Percentiles rank a stretch among this genome's conserved stretches.
Conservation (phyloP, 208 protist species). For the Strigomonas galati region DNA sequence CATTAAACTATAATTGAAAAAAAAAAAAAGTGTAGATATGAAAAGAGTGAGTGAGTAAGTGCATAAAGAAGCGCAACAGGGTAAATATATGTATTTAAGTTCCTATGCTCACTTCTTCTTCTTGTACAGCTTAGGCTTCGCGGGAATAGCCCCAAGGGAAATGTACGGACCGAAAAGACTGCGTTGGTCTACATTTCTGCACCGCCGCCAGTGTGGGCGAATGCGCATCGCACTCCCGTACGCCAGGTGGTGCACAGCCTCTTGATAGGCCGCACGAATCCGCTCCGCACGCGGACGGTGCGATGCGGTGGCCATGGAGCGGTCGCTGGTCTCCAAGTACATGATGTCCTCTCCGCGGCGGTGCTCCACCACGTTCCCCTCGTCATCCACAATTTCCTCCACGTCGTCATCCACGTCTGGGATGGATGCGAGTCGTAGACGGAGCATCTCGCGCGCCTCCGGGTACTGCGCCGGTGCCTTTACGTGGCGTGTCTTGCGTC, state of each 20-base stretch:
- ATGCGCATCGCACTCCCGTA: background rate
- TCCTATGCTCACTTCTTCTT: background rate
- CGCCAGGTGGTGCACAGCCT: background rate
- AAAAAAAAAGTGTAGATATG: slow-evolving; percentile 1
- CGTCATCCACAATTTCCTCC: background rate
- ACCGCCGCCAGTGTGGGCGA: background rate
- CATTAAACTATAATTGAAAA: background rate
- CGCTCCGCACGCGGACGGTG: background rate
- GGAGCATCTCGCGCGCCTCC: background rate
- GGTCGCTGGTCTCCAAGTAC: background rate
- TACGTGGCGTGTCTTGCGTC: slow-evolving; percentile 23
- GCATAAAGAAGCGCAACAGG: background rate
- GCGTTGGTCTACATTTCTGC: background rate
- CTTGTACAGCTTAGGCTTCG: slow-evolving; percentile 8
- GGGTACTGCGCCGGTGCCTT: slow-evolving; percentile 8
- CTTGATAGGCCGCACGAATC: background rate
- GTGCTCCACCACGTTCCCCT: background rate
- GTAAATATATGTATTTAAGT: slow-evolving; percentile 1
- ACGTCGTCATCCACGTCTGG: background rate
- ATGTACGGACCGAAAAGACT: background rate
- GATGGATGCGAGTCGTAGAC: background rate
- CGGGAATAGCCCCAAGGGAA: background rate
- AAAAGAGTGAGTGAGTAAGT: background rate
- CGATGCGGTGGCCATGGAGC: background rate
- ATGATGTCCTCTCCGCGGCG: background rate